Evolutionary conservation across 1,139 yeast species (phyloP).

Genomic region (Geotrichum histeridarum): DNA sequence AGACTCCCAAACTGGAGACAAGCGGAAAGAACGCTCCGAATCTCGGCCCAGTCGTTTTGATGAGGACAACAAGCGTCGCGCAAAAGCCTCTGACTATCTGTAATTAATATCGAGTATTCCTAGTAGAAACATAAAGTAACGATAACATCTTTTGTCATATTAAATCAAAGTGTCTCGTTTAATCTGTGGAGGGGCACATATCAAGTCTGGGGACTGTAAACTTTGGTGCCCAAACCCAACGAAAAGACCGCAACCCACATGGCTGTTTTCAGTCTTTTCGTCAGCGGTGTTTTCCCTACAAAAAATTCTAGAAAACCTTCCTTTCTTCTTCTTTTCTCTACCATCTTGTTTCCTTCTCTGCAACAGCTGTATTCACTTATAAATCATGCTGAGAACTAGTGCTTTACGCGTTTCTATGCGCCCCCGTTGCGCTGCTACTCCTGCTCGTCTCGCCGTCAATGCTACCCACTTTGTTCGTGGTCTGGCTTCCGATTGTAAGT

Average conservation of each 20-base stretch:
- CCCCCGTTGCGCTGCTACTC: slow-evolving; percentile 11
- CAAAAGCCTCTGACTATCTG: slow-evolving; percentile 16
- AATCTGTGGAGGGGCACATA: too few relatives aligned
- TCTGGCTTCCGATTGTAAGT: slow-evolving; percentile 29
- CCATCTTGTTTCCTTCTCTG: neutral
- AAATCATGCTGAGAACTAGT: slow-evolving; percentile 24
- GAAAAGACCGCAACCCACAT: slow-evolving; percentile 10
- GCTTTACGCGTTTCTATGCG: slow-evolving; percentile 19
- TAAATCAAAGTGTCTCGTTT: too few relatives aligned
- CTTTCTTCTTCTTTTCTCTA: slow-evolving; percentile 5
- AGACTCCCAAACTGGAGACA: slow-evolving; percentile 5
- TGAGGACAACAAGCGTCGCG: slow-evolving; percentile 10
- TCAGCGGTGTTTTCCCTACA: neutral
- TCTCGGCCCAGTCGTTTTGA: neutral
- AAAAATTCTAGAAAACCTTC: slow-evolving; percentile 1
- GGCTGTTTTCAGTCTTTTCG: neutral
- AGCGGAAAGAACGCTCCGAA: slow-evolving; percentile 10
- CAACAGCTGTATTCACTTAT: neutral
- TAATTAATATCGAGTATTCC: neutral
- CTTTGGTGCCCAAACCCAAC: slow-evolving; percentile 6
- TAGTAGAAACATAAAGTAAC: too few relatives aligned
- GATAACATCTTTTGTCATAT: too few relatives aligned
- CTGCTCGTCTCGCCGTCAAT: slow-evolving; percentile 17
- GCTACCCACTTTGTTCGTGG: slow-evolving; percentile 25
- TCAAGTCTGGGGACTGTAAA: too few relatives aligned